Percentiles rank a stretch among this genome's conserved stretches.
Conservation (phyloP, 495 filamentous ascomycete genomes). For the Talaromyces ruber region DNA sequence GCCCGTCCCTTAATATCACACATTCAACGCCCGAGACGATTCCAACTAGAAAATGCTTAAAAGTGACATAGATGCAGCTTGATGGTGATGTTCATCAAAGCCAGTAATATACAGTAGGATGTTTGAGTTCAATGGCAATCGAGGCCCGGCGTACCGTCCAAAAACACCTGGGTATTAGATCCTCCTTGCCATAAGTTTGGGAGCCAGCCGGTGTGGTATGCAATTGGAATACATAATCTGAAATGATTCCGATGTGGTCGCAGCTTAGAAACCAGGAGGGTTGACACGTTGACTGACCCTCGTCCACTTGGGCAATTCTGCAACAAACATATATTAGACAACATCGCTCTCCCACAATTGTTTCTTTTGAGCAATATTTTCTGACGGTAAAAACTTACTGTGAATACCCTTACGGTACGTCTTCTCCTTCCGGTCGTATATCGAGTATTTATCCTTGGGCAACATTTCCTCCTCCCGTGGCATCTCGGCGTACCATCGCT, state of each 20-base stretch:
- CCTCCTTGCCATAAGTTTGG: not conserved
- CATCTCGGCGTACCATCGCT: slow-evolving; percentile 92
- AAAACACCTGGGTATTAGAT: not conserved
- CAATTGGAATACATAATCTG: not conserved
- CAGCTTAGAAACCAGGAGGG: slow-evolving; percentile 77
- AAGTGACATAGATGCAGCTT: not conserved
- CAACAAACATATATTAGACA: not conserved
- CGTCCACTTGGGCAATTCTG: slow-evolving; percentile 94
- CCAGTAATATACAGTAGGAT: not conserved
- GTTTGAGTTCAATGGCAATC: not conserved
- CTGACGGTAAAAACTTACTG: slow-evolving; percentile 52
- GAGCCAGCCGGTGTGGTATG: not conserved
- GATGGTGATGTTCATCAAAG: not conserved
- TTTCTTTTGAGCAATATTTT: slow-evolving; percentile 12
- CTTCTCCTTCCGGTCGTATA: slow-evolving; percentile 95
- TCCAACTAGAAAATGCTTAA: not conserved
- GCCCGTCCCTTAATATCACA: not conserved
- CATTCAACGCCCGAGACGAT: not conserved
- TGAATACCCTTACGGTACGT: slow-evolving; percentile 92
- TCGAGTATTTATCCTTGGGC: slow-evolving; percentile 92
- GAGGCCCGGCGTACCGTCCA: not conserved
- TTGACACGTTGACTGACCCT: slow-evolving; percentile 87
- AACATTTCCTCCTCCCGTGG: slow-evolving; percentile 94
- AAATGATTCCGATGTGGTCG: not conserved
- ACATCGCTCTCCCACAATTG: not conserved